Evolutionary conservation across 148 eudicot genomes (phyloP).

Genomic region (Talinum fruticosum): DNA sequence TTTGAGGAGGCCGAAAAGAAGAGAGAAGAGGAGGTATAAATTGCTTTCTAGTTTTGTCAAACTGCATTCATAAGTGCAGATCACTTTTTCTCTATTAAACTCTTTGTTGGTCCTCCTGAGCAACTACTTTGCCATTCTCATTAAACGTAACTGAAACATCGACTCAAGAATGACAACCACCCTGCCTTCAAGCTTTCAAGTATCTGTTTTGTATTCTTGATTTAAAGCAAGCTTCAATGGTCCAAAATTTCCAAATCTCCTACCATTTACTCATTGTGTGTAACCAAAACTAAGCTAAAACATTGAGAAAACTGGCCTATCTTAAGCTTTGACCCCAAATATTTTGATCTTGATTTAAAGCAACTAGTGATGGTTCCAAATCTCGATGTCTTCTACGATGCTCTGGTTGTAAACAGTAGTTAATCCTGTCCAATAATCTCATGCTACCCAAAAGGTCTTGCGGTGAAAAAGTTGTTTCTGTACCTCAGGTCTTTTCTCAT

Average conservation of each 20-base stretch:
- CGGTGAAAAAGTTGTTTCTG: too few species aligned
- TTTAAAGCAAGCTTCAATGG: background rate
- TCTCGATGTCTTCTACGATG: background rate
- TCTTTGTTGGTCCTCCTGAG: background rate
- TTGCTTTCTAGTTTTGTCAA: background rate
- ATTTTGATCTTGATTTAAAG: too few species aligned
- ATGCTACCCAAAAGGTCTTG: background rate
- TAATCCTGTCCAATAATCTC: background rate
- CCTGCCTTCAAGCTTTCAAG: background rate
- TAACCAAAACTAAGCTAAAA: too few species aligned
- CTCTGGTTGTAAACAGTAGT: background rate
- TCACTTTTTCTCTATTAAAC: background rate
- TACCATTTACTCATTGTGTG: background rate
- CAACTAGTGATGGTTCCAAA: background rate
- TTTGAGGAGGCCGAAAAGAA: conserved; percentile 94
- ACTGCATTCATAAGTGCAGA: background rate
- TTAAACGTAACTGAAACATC: background rate
- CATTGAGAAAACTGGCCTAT: too few species aligned
- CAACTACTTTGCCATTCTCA: background rate
- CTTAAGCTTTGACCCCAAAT: too few species aligned
- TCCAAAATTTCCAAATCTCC: background rate
- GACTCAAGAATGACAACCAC: background rate
- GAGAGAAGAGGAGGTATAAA: conserved; percentile 67
- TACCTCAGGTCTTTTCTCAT: too few species aligned
- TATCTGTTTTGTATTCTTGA: background rate